Conservation (phyloP, 371 early-diverging fungal genomes). For the Mortierella sp. region DNA sequence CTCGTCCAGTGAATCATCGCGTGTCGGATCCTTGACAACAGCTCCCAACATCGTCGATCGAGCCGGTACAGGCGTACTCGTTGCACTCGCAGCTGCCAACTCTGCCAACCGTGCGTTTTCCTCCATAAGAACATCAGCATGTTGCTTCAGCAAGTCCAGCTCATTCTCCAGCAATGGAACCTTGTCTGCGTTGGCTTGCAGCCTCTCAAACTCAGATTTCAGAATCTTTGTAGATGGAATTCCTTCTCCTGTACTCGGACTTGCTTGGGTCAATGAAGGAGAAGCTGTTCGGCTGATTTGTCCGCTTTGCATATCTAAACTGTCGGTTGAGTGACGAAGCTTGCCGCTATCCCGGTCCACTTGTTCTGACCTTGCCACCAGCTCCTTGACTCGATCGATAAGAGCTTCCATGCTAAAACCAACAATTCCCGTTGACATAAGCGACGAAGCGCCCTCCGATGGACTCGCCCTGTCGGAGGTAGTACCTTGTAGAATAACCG, state of each 20-base stretch:
- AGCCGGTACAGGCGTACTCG: conserved; percentile 3
- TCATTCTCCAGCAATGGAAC: conserved; percentile 39
- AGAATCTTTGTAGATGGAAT: conserved; percentile 23
- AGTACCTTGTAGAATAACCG: neutral
- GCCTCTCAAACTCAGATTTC: conserved; percentile 40
- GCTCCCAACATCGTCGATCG: conserved; percentile 2
- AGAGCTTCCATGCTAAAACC: conserved; percentile 50
- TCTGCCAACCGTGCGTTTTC: conserved; percentile 49
- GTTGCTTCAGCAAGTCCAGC: conserved; percentile 45
- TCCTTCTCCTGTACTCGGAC: conserved; percentile 2
- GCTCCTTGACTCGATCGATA: conserved; percentile 33
- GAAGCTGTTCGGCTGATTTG: conserved; percentile 5
- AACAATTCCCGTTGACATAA: neutral
- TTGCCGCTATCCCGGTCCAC: conserved; percentile 29
- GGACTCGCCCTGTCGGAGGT: conserved; percentile 16
- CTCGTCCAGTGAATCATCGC: conserved; percentile 28
- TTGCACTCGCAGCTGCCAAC: conserved; percentile 30
- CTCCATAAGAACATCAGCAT: conserved; percentile 48
- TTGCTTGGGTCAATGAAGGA: neutral
- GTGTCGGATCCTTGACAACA: conserved; percentile 11
- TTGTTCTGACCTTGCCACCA: conserved; percentile 23
- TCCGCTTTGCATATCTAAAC: neutral
- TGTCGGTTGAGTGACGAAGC: conserved; percentile 9
- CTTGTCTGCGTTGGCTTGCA: conserved; percentile 42
- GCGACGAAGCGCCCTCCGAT: conserved; percentile 16